These are phyloP conservation scores for Talaromyces marneffei DNA, from an alignment of 2,329 filamentous ascomycete species.

Conservation along the genomic window DNA sequence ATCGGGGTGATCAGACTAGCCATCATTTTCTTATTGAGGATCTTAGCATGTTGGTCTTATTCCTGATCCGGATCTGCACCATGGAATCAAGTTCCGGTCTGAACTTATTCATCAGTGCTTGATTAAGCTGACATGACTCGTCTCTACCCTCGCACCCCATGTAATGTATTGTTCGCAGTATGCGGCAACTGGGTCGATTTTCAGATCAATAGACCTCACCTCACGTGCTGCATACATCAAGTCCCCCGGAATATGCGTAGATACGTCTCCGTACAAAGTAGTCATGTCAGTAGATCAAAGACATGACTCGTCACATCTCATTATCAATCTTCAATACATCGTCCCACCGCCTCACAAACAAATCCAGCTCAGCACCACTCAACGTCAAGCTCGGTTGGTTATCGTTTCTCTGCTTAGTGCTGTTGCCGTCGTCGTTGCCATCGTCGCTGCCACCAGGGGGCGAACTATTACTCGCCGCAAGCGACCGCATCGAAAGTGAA, in stretches of 20 bases:
- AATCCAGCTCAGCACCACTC: slow-evolving; percentile 10
- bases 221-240: neutral
- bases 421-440: neutral
- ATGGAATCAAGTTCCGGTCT: neutral
- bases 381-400: neutral
- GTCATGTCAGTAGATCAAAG: neutral
- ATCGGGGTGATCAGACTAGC: neutral
- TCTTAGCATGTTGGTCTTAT: no score
- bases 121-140: neutral
- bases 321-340: slow-evolving; percentile 5
- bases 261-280: neutral
- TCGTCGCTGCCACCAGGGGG: neutral
- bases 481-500: slow-evolving; percentile 4
- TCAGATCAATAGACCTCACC: neutral
- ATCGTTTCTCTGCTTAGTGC: neutral
- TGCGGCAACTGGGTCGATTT: neutral
- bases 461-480: neutral
- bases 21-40: neutral
- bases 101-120: neutral
- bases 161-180: neutral
- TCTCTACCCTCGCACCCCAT: neutral
- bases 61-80: neutral
- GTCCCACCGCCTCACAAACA: slow-evolving; percentile 11
- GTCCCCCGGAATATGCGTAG: neutral
- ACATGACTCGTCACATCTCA: neutral